phyloP scores from a whole-genome alignment of 257 asterid genomes.

The Pogostemon cablin region DNA sequence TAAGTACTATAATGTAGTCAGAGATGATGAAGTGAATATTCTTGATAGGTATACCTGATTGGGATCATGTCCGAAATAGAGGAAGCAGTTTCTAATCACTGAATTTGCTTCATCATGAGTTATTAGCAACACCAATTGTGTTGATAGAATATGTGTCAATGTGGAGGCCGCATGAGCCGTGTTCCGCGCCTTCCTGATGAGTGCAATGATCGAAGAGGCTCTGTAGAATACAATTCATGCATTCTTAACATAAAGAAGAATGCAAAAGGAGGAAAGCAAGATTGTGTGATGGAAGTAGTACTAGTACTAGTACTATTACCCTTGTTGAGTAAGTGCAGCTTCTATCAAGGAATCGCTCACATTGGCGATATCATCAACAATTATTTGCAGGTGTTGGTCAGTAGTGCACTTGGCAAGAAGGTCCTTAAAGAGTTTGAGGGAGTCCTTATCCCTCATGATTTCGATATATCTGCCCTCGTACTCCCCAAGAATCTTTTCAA shows the following conservation, averaged over 20 bases:
- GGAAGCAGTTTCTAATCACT: conserved; percentile 37
- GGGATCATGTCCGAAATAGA: conserved; percentile 20
- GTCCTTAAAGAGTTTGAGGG: not conserved
- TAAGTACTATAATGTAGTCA: too few species aligned
- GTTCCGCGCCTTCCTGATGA: conserved; percentile 37
- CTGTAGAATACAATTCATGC: conserved; percentile 31
- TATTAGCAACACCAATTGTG: conserved; percentile 24
- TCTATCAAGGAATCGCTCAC: not conserved
- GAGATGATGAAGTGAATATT: too few species aligned
- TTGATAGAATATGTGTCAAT: conserved; percentile 25
- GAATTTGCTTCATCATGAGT: conserved; percentile 28
- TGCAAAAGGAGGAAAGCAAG: not conserved
- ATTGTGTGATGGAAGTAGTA: not conserved
- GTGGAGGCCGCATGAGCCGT: conserved; percentile 23
- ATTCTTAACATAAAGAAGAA: too few species aligned
- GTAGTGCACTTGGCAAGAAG: conserved; percentile 23
- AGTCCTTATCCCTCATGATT: conserved; percentile 22
- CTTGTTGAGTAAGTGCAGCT: conserved; percentile 35
- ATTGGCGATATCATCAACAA: conserved; percentile 13
- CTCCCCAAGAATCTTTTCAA: too few species aligned
- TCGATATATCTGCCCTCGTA: not conserved
- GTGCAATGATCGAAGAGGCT: conserved; percentile 28
- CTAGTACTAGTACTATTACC: conserved; percentile 32
- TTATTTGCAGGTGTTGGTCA: conserved; percentile 11
- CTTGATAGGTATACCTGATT: conserved; percentile 35